These are phyloP conservation scores for Aegle marmelos DNA, from an alignment of 345 rosid species.

Conservation along the genomic window DNA sequence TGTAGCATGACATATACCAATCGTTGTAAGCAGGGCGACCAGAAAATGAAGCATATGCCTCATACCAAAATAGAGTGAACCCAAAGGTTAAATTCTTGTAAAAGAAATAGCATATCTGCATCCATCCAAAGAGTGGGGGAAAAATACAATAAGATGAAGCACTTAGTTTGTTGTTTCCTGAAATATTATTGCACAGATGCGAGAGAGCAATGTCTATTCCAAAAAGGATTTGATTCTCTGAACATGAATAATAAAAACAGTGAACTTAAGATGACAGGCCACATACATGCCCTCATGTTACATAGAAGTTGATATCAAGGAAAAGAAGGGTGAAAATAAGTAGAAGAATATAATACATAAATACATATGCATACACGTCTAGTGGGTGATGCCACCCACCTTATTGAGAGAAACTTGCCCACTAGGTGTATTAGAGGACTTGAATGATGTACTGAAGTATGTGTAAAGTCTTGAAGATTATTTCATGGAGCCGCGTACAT, in stretches of 20 bases:
- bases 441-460: neutral
- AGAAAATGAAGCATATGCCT: constrained; percentile 88
- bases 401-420: neutral
- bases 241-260: neutral
- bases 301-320: neutral
- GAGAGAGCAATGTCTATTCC: neutral
- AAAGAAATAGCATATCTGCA: constrained; percentile 96
- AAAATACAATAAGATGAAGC: neutral
- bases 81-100: constrained; percentile 93
- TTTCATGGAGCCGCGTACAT: neutral
- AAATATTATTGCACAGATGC: neutral
- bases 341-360: neutral
- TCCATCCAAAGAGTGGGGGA: constrained; percentile 9
- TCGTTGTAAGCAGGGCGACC: constrained; percentile 93
- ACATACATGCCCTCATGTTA: neutral
- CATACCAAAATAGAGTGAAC: constrained; percentile 90
- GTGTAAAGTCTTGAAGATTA: neutral
- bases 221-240: neutral
- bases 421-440: neutral
- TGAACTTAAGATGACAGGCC: neutral
- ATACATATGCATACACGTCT: neutral
- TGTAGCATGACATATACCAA: constrained; percentile 91
- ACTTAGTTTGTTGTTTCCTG: neutral
- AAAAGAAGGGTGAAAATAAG: neutral
- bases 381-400: neutral